Evolutionary conservation across 176 grass and related monocot species (phyloP).

Genomic region (Rhynchospora pubera): DNA sequence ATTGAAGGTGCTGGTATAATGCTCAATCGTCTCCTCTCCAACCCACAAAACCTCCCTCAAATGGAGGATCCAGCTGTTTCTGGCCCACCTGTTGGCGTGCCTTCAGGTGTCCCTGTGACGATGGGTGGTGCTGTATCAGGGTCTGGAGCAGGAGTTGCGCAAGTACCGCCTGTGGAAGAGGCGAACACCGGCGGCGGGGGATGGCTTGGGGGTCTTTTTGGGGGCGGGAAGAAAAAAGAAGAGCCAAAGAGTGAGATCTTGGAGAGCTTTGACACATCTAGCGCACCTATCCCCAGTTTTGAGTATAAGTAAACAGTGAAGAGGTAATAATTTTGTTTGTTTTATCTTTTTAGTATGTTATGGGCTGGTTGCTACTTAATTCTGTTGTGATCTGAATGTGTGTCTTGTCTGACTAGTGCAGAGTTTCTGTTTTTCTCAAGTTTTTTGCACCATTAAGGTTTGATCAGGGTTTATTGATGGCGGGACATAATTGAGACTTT

Average conservation of each 20-base stretch:
- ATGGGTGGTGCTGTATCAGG: background rate
- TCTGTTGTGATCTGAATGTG: background rate
- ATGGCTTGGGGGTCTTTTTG: slow-evolving; percentile 38
- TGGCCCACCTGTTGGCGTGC: slow-evolving; percentile 6
- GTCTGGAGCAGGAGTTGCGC: slow-evolving; percentile 13
- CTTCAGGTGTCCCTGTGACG: background rate
- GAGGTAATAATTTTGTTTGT: background rate
- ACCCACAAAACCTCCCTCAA: slow-evolving; percentile 46
- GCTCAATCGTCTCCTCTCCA: slow-evolving; percentile 76
- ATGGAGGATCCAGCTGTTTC: slow-evolving; percentile 38
- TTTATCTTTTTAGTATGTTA: slow-evolving; percentile 1
- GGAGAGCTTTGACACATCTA: slow-evolving; percentile 78
- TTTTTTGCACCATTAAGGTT: background rate
- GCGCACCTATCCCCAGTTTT: slow-evolving; percentile 62
- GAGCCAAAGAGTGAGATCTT: slow-evolving; percentile 55
- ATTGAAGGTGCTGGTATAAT: slow-evolving; percentile 93
- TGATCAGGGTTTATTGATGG: background rate
- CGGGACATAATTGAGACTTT: background rate
- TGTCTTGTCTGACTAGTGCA: background rate
- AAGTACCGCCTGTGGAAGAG: slow-evolving; percentile 15
- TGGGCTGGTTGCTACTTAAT: background rate
- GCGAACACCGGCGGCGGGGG: slow-evolving; percentile 29
- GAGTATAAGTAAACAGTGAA: slow-evolving; percentile 70
- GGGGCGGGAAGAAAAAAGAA: slow-evolving; percentile 54
- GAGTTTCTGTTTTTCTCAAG: background rate